phyloP scores from a whole-genome alignment of 345 rosid genomes.

The Eucalyptus sideroxylon region DNA sequence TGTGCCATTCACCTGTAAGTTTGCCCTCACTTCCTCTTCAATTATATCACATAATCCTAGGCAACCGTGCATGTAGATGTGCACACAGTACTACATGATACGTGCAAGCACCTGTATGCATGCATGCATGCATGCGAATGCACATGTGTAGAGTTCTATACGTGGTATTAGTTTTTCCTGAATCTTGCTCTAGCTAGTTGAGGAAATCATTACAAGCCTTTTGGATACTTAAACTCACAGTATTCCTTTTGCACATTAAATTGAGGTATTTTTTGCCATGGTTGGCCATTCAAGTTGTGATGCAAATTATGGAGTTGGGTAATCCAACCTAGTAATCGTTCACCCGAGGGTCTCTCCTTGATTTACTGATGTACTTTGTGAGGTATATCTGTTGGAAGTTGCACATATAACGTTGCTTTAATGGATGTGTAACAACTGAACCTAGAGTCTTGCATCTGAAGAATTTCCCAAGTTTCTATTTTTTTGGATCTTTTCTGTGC shows the following conservation, averaged over 20 bases:
- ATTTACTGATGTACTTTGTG: not conserved
- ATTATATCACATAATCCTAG: not conserved
- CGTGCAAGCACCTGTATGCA: not conserved
- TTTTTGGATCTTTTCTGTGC: not conserved
- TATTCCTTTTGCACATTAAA: not conserved
- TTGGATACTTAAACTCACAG: not conserved
- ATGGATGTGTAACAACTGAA: not conserved
- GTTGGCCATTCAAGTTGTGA: not conserved
- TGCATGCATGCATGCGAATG: not conserved
- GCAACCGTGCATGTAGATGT: not conserved
- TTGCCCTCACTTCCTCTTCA: not conserved
- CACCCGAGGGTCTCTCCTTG: not conserved
- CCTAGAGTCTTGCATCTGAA: not conserved
- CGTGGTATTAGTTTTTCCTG: not conserved
- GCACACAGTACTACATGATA: not conserved
- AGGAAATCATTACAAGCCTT: not conserved
- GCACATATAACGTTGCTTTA: not conserved
- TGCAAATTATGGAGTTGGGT: not conserved
- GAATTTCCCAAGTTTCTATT: not conserved
- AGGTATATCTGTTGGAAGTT: not conserved
- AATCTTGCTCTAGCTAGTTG: not conserved
- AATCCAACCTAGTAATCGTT: not conserved
- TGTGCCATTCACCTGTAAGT: conserved; percentile 37
- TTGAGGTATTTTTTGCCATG: not conserved
- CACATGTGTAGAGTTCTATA: not conserved